Conservation (phyloP, 108 stramenopile species). For the Licmophora abbreviata region DNA sequence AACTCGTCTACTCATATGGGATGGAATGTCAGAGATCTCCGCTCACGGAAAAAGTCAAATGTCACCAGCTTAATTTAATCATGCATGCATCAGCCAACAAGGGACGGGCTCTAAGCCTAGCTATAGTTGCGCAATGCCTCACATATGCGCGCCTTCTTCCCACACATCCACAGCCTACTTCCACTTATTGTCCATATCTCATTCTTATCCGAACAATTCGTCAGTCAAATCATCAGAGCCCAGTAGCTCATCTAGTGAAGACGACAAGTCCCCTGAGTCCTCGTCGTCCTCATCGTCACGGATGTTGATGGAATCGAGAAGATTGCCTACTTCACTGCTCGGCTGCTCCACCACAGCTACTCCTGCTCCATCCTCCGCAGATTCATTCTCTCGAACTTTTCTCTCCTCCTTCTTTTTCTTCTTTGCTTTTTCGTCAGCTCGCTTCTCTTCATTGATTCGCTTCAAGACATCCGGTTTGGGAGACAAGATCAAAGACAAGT, state of each 20-base stretch:
- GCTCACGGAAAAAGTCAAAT: not conserved
- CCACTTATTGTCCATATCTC: not conserved
- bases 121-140: too few species aligned
- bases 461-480: slow-evolving; percentile 75
- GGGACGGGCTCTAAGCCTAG: not conserved
- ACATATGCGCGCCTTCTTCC: too few species aligned
- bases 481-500: slow-evolving; percentile 55
- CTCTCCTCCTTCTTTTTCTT: slow-evolving; percentile 51
- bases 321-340: slow-evolving; percentile 5
- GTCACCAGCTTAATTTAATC: not conserved
- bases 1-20: too few species aligned
- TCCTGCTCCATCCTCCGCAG: slow-evolving; percentile 7
- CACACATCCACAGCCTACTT: too few species aligned
- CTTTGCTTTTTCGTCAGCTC: slow-evolving; percentile 60
- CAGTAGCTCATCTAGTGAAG: slow-evolving; percentile 64
- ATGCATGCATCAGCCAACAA: not conserved
- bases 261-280: slow-evolving; percentile 55
- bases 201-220: slow-evolving; percentile 61
- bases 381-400: slow-evolving; percentile 17
- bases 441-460: slow-evolving; percentile 59
- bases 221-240: slow-evolving; percentile 62
- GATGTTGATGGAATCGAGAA: slow-evolving; percentile 13
- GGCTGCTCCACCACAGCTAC: slow-evolving; percentile 15
- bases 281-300: slow-evolving; percentile 38
- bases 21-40: too few species aligned